Evolutionary conservation across 495 filamentous ascomycete genomes (phyloP), one percentile per base, ranked within the genome.

Genomic region (Elasticomyces elasticus): DNA sequence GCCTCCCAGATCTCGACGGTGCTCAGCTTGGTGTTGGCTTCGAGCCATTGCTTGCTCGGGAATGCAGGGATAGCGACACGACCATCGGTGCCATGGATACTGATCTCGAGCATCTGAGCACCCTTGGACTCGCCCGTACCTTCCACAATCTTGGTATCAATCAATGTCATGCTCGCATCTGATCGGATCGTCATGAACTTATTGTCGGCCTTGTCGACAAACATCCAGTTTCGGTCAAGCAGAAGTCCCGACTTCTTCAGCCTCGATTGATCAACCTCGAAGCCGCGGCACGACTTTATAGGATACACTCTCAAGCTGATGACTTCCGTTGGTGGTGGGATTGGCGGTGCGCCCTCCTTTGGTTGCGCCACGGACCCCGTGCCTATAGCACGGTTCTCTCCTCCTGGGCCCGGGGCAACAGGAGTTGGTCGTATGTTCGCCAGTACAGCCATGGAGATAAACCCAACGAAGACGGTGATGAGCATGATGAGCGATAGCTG

Each of bases 211-310:
- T 50, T 52, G 47, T 63, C 61, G 10, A 72, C 57, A 58, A 69
- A 71, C 69, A 72, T 72, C 69, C 69, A 72, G 54, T 70, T 65
- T 2, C 69, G 55, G 51, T 72, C 69, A 5, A 72, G 60, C 19
- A 67, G 63, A 0, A 72, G 58, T n/a, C 69, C 69, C 2, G 63
- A 64, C 22, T 64, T 64, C 5, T 64, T 38, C 2, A 72, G 56
- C 5, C 56, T 43, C 5, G 64, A 59, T 0, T 46, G 46, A 17
- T 58, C 46, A 0, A 71, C 56, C 24, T 54, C 49, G 44, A 72
- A 62, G 24, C 69, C 68, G 48, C 68, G 67, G 48, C 69, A 72
- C 7, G 68, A 71, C 51, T 72, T 72, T 54, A 72, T 66, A 17
- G 69, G 69, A 45, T 72, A 68, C 51, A 71, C 59, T 25, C 62